Evolutionary conservation across 805 yeast species (phyloP).

Genomic region (Ogataea zsoltii): DNA sequence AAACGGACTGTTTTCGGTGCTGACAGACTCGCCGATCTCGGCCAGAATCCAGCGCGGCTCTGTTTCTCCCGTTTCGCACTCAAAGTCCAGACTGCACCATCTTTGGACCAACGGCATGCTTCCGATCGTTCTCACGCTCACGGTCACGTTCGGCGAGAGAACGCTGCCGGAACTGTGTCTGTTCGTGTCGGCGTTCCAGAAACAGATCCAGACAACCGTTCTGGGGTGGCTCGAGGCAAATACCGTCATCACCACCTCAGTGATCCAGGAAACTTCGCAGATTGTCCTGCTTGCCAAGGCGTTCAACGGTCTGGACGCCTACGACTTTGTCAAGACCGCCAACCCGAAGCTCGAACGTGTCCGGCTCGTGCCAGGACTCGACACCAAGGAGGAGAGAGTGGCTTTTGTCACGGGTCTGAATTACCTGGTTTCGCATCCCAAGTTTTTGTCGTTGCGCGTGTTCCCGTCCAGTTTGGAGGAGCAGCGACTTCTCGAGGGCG

Average conservation of each 20-base stretch:
- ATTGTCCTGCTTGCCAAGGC: slow-evolving; percentile 63
- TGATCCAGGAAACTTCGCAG: slow-evolving; percentile 66
- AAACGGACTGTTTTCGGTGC: slow-evolving; percentile 63
- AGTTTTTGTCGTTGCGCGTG: slow-evolving; percentile 70
- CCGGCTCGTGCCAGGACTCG: slow-evolving; percentile 56
- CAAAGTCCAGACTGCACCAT: slow-evolving; percentile 55
- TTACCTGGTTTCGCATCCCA: slow-evolving; percentile 83
- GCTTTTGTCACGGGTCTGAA: slow-evolving; percentile 61
- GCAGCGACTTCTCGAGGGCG: slow-evolving; percentile 52
- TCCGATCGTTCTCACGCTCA: slow-evolving; percentile 59
- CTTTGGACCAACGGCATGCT: slow-evolving; percentile 88
- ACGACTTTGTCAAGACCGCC: slow-evolving; percentile 40
- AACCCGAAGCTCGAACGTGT: slow-evolving; percentile 21
- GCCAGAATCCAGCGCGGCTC: slow-evolving; percentile 65
- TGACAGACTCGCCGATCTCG: slow-evolving; percentile 76
- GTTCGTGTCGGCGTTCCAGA: slow-evolving; percentile 61
- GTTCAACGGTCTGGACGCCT: slow-evolving; percentile 53
- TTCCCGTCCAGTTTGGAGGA: slow-evolving; percentile 66
- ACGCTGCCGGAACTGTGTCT: slow-evolving; percentile 64
- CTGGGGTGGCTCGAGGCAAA: slow-evolving; percentile 59
- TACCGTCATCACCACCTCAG: slow-evolving; percentile 50
- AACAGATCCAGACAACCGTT: slow-evolving; percentile 65
- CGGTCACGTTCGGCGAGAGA: slow-evolving; percentile 63
- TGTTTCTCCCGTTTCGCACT: slow-evolving; percentile 48
- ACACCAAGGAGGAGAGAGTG: slow-evolving; percentile 56